Evolutionary conservation across 2,329 filamentous ascomycete genomes (phyloP).

Genomic region (Colletotrichum destructivum): DNA sequence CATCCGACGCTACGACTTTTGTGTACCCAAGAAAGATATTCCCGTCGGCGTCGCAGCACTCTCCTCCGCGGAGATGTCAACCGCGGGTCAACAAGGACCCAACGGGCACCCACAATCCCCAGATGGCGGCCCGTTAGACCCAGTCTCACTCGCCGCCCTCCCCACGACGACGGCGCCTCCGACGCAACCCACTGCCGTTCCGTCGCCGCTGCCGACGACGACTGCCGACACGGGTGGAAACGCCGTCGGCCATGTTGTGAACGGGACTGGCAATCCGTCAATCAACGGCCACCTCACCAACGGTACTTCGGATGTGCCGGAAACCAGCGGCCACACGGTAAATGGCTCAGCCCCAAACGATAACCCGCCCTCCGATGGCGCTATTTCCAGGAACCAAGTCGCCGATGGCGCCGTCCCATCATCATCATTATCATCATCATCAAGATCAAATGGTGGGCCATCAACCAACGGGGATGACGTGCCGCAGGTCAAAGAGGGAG

Average conservation of each 20-base stretch:
- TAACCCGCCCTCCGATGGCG: not conserved
- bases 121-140: not conserved
- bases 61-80: conserved; percentile 16
- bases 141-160: conserved; percentile 5
- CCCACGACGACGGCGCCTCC: conserved; percentile 22
- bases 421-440: conserved; percentile 37
- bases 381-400: not conserved
- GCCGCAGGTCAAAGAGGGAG: conserved; percentile 21
- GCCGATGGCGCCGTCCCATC: conserved; percentile 30
- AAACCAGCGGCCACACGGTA: conserved; percentile 12
- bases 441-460: conserved; percentile 40
- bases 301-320: conserved; percentile 10
- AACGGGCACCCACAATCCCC: conserved; percentile 32
- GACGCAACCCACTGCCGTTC: not conserved
- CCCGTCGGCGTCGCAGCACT: not conserved
- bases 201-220: not conserved
- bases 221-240: conserved; percentile 9
- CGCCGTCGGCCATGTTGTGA: not conserved
- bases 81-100: conserved; percentile 34
- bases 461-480: conserved; percentile 26
- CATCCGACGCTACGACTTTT: no score
- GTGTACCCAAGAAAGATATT: not conserved
- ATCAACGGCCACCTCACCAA: conserved; percentile 17
- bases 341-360: conserved; percentile 18
- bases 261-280: not conserved